Percentiles rank a stretch among this genome's conserved stretches.
Conservation (phyloP, 352 stramenopile species). For the Pythium oligandrum region DNA sequence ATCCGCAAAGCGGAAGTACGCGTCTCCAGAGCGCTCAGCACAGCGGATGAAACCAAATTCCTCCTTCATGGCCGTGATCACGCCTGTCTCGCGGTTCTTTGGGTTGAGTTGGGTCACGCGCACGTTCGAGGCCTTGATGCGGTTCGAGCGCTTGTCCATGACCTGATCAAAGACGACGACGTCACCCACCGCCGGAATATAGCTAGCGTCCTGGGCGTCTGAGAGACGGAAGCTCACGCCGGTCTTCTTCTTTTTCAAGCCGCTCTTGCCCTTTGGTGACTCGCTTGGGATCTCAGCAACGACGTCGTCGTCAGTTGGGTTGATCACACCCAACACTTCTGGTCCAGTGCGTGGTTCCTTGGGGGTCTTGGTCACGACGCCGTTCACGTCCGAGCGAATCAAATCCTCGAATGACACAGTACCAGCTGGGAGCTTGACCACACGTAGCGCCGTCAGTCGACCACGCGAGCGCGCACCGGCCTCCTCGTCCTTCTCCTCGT, state of each 20-base stretch:
- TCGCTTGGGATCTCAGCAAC: background rate
- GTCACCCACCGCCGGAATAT: slow-evolving; percentile 53
- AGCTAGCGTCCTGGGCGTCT: slow-evolving; percentile 62
- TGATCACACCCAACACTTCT: slow-evolving; percentile 58
- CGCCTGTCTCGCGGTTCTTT: slow-evolving; percentile 60
- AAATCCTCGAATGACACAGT: slow-evolving; percentile 65
- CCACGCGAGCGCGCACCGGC: slow-evolving; percentile 16
- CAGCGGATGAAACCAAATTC: slow-evolving; percentile 86
- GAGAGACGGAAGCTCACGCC: slow-evolving; percentile 47
- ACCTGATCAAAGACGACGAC: slow-evolving; percentile 65
- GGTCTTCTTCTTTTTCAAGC: slow-evolving; percentile 36
- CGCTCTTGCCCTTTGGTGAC: slow-evolving; percentile 21
- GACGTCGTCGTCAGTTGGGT: slow-evolving; percentile 12
- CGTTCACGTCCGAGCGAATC: slow-evolving; percentile 48
- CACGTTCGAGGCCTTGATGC: slow-evolving; percentile 56
- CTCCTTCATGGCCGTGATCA: slow-evolving; percentile 67
- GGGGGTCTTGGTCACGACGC: slow-evolving; percentile 51
- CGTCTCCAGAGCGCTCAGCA: slow-evolving; percentile 51
- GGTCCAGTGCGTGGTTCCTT: slow-evolving; percentile 61
- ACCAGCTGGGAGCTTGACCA: slow-evolving; percentile 53
- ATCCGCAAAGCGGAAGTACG: slow-evolving; percentile 77
- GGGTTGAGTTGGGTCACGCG: slow-evolving; percentile 54
- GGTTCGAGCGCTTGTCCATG: slow-evolving; percentile 59
- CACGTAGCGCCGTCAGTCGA: slow-evolving; percentile 57
- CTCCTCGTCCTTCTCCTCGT: slow-evolving; percentile 57